Evolutionary conservation across 164 flowering plant species (phyloP), one percentile per base, ranked within the genome.

Genomic region (Protea cynaroides): DNA sequence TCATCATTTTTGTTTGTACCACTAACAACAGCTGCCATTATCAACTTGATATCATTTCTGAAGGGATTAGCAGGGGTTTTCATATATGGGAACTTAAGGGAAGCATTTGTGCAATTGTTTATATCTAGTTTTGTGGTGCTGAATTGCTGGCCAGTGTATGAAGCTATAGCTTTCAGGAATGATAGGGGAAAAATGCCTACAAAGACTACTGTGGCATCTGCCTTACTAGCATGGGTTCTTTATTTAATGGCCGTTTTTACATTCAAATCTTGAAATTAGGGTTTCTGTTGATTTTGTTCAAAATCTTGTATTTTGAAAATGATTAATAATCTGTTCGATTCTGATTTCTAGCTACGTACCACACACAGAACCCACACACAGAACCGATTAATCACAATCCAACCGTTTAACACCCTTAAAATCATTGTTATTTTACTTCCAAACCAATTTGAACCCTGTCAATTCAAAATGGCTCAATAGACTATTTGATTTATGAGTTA

Each of bases 1-100:
- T 50, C 74, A 0, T 82, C 93, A 0, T 83, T 90, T 0, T 69
- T 90, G 80, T 88, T 90, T 60, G 80, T 88, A 54, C 72, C 90
- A 0, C 18, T 90, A 7, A 34, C 81, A 8, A 67, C 67, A 24
- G 81, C 76, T 0, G 86, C 96, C 0, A 58, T 82, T 0, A 29
- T 90, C 66, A 92, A 81, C 70, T 61, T 89, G 40, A 56, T 75
- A 0, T 68, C 90, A 0, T 72, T 89, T 18, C 10, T 65, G 2
- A 49, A 10, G 12, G 84, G 82, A 12, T 2, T 71, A 1, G n/a
- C 51, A 8, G 38, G 62, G 10, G 46, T 74, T 11, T 15, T 70
- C 12, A 49, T 17, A 1, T 37, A 65, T 11, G 70, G 73, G 43
- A 55, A 62, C 25, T 5, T 65, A 38, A 76, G 66, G 24, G 74